Conservation (phyloP, 176 grass and related monocot genomes). For the Cymbopogon citratus region DNA sequence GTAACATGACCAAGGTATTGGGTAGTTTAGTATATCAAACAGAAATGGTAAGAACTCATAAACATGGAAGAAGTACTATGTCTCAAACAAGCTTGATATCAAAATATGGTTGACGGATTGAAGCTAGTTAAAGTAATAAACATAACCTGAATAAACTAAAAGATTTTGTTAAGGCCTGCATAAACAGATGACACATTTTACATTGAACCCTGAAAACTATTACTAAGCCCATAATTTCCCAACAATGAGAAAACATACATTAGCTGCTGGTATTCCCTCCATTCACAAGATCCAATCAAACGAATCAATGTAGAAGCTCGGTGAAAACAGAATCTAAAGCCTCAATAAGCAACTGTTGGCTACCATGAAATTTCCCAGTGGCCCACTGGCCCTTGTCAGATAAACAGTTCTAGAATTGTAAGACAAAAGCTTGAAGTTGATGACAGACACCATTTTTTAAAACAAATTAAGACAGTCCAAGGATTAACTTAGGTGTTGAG, state of each 20-base stretch:
- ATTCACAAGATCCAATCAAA: not conserved
- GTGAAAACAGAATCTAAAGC: not conserved
- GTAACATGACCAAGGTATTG: conserved; percentile 12
- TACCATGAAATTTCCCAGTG: not conserved
- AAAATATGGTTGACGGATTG: not conserved
- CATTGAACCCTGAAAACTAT: not conserved
- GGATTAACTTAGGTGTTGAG: not conserved
- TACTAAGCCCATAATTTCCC: not conserved
- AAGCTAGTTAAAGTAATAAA: not conserved
- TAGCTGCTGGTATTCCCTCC: not conserved
- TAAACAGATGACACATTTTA: not conserved
- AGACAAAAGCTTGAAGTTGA: not conserved
- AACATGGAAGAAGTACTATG: not conserved
- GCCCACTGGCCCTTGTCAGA: not conserved
- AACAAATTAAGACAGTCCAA: not conserved
- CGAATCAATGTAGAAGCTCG: not conserved
- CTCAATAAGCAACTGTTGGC: not conserved
- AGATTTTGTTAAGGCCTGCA: no score
- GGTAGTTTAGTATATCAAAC: not conserved
- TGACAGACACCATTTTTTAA: not conserved
- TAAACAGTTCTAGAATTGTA: not conserved
- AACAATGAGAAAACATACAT: not conserved
- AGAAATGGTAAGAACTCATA: not conserved
- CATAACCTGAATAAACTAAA: no score
- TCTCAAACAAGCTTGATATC: not conserved